These are phyloP conservation scores for Leccinum pseudoinsigne DNA, from an alignment of 1,284 basidiomycete species.

Conservation along the genomic window DNA sequence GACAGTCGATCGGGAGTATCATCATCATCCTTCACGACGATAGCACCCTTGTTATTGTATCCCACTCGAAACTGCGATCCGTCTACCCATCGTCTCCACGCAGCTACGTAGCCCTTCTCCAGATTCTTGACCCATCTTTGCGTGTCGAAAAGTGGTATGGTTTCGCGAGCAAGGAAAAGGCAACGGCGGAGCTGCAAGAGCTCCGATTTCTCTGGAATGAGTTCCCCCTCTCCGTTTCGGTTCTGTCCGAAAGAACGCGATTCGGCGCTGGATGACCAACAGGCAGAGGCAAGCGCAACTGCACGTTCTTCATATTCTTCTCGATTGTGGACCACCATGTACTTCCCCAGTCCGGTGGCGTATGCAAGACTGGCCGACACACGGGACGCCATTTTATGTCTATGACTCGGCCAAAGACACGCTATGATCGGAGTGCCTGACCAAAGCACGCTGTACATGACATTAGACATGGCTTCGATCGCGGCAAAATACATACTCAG, in stretches of 20 bases:
- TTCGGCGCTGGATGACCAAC: conserved; percentile 26
- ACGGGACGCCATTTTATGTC: conserved; percentile 61
- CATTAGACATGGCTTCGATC: conserved; percentile 9
- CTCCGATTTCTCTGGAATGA: conserved; percentile 31
- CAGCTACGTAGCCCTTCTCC: conserved; percentile 50
- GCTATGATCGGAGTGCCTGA: conserved; percentile 61
- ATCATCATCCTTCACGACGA: conserved; percentile 43
- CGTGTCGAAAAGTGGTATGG: conserved; percentile 57
- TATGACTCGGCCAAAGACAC: conserved; percentile 55
- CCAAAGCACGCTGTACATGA: conserved; percentile 50
- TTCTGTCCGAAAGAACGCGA: not conserved
- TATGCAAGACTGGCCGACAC: conserved; percentile 58
- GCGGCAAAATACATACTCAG: conserved; percentile 43
- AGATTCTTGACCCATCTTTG: conserved; percentile 52
- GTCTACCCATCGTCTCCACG: conserved; percentile 57
- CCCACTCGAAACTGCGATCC: conserved; percentile 43
- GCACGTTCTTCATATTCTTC: conserved; percentile 57
- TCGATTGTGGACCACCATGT: conserved; percentile 52
- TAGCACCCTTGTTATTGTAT: conserved; percentile 37
- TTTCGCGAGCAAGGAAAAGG: conserved; percentile 50
- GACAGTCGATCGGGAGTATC: not conserved
- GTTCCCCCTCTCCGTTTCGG: not conserved
- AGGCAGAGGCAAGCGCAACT: conserved; percentile 43
- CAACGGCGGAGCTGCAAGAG: conserved; percentile 44
- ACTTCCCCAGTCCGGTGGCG: conserved; percentile 55